Evolutionary conservation across 225 moss, liverwort and hornwort genomes (phyloP), one percentile per base, ranked within the genome.

Genomic region (Polytrichum commune): DNA sequence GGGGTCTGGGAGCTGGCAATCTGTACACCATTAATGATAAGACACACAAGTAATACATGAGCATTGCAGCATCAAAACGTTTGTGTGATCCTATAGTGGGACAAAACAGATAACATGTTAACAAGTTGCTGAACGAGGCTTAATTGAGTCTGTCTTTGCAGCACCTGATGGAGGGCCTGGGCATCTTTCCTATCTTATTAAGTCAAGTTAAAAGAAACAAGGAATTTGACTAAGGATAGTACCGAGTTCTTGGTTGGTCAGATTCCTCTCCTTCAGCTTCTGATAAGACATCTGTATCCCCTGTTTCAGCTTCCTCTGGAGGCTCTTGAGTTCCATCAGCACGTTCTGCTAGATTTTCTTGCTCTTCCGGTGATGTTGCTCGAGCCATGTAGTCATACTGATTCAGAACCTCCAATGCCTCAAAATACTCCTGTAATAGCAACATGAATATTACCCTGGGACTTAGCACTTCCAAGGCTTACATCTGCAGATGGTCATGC

Each of bases 321-420:
- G 97, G 94, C 73, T 97, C 97, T 80, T 82, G 88, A 55, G 79
- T 82, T 61, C 78, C 74, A 72, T 94, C 96, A 79, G 84, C 88
- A 29, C 78, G 77, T 73, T 97, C 88, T 54, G 88, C 86, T 72
- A 90, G 63, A 72, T 84, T 85, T 60, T 90, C 96, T 65, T 90
- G 89, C 66, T 94, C 92, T 22, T 94, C 97, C 77, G 79, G 74
- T 2, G 77, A 76, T 63, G 85, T 92, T 54, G 89, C 86, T 73
- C 92, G 90, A 62, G 97, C 85, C 28, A 93, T 88, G 67, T 89
- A 97, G 62, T 97, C 97, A 74, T 97, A 78, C 76, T 97, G 92
- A 74, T 97, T 97, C 70, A 97, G 81, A 77, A 97, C 97, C 84
- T 97, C 97, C 57, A 97, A 80, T 30, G 97, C 97, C 76, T 97